Base-by-base conservation (phyloP, 345 rosid genomes). In the Crucihimalaya himalaica region DNA sequence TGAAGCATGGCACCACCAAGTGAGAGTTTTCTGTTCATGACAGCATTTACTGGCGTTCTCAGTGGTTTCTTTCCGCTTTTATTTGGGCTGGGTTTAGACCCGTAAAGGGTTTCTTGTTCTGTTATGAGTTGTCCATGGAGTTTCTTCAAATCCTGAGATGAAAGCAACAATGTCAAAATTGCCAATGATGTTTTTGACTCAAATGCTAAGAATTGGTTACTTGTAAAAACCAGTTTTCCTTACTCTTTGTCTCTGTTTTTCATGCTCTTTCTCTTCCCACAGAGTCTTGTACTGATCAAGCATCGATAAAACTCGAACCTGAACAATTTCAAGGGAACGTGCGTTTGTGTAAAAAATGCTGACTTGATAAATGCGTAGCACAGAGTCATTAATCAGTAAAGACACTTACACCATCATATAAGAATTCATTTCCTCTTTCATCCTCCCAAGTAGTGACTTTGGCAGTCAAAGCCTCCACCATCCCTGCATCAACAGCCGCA, bases 361-460 rank as follows among this genome's bases (percentile, higher is more conserved):
- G 40, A 53, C 13, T 45, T 62, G 31, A 16, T 3, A 43, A 52
- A 9, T 23, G 58, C 16, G 32, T 34, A 43, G 32, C 53, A 10
- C 7, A 61, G n/a, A 15, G 57, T 53, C 42, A 56, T 73, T 68
- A 20, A 42, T 47, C 57, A 31, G 72, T 27, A 40, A 43, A 42
- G 50, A 66, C 50, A 57, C 97, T 87, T 86, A 91, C 97, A 70
- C 92, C 91, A 68, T 91, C 95, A 50, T 87, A 91, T 48, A 81
- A 79, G 81, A 91, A 91, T 8, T 82, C 82, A n/a, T 23, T 62
- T 45, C 85, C 89, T 76, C 80, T 85, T 78, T 87, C 95, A 39
- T 73, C 77, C 73, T 91, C 95, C 97, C 97, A 87, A 20, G 83
- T 85, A 12, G 15, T 73, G 56, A 73, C 80, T 83, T 84, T 87